Evolutionary conservation across 2,329 filamentous ascomycete genomes (phyloP), one percentile per base, ranked within the genome.

Genomic region (Diaporthe helianthi): DNA sequence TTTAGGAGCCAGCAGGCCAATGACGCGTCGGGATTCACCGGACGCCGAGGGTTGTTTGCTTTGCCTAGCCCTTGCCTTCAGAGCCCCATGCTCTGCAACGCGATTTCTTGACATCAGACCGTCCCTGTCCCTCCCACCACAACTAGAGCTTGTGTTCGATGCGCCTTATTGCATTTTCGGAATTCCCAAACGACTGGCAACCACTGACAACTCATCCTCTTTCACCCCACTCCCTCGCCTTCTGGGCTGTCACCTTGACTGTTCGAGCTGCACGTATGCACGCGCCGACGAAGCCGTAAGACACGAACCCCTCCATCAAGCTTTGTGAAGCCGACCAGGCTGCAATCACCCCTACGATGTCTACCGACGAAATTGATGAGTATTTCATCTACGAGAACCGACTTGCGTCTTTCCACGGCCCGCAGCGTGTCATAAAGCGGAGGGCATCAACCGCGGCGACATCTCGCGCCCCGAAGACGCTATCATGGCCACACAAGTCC

Each of bases 401-500:
- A 58, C 82, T 98, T 44, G 90, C 89, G 38, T 95, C 93, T 13
- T 99, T 98, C 79, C 86, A 92, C 63, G 84, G 83, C 66, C 80
- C 87, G 3, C 86, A 92, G 67, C 85, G 87, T 15, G 82, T 86
- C 46, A 81, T 86, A 49, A 93, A 93, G 79, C 89, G 93, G 75
- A 87, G 92, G 77, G 85, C 87, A 36, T 96, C 93, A 15, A 87
- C 41, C 49, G 69, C 60, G 22, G 33, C 85, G 69, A 84, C 88
- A 71, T 86, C 86, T 71, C 86, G 87, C 76, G 83, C 82, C 52
- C 77, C 82, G 69, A 91, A 91, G 77, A 78, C 83, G 65, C 80
- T 87, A 55, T 83, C 86, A 78, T 99, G 96, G 96, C 94, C 95
- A 26, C 93, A 97, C 79, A 85, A 87, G 72, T 63, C 66, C 41